These are phyloP conservation scores for Tetradesmus lagerheimii DNA, from an alignment of 139 green algal genomes.

Conservation along the genomic window DNA sequence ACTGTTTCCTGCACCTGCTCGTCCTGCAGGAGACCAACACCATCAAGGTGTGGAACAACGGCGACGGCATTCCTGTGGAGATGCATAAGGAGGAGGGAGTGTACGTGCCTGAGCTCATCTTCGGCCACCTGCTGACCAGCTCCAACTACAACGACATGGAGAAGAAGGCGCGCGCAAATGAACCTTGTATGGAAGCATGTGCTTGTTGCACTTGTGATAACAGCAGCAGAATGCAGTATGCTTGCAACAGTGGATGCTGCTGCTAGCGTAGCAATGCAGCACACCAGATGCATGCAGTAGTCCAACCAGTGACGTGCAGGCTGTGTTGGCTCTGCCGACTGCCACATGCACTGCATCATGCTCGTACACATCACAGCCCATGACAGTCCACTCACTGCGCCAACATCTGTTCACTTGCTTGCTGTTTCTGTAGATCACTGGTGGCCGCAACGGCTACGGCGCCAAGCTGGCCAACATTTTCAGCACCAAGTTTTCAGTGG, in stretches of 20 bases:
- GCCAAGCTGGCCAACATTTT: slow-evolving; percentile 99
- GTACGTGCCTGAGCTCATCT: slow-evolving; percentile 99
- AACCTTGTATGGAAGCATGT: neutral
- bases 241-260: neutral
- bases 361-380: too few relatives aligned
- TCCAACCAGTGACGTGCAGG: too few relatives aligned
- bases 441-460: slow-evolving; percentile 98
- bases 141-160: slow-evolving; percentile 99
- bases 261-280: neutral
- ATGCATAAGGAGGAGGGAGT: slow-evolving; percentile 95
- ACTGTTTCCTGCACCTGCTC: neutral
- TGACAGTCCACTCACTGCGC: too few relatives aligned
- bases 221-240: neutral
- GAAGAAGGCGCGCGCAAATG: slow-evolving; percentile 86
- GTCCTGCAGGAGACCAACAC: slow-evolving; percentile 71
- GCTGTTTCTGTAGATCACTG: slow-evolving; percentile 82
- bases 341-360: too few relatives aligned
- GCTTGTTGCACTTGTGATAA: neutral
- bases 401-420: neutral
- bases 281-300: neutral
- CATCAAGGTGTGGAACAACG: slow-evolving; percentile 97
- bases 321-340: too few relatives aligned
- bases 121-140: slow-evolving; percentile 98
- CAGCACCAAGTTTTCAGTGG: slow-evolving; percentile 96
- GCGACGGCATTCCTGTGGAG: slow-evolving; percentile 96